Base-by-base conservation (phyloP, 108 stramenopile species). In the Cyclotella cryptica region DNA sequence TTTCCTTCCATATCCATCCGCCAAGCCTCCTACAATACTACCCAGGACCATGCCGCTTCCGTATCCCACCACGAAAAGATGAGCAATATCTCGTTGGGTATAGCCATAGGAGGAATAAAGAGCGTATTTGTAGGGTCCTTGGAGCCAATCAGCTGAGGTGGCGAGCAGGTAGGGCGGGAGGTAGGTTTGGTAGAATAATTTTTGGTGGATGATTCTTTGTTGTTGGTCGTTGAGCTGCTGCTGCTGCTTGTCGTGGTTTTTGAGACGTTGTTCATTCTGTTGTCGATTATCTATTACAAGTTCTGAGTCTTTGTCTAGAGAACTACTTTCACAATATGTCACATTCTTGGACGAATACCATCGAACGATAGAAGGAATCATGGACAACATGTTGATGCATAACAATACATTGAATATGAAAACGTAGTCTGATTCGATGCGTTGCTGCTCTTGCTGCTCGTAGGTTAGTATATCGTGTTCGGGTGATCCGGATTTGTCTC, bases 41-140 rank as follows among this genome's bases (percentile, higher is more conserved):
- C 93, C 93, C 11, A 93, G 76, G 26, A 94, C 53, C 88, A 84
- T 86, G 43, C 86, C 83, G 27, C 84, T 86, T 19, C 93, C 93
- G 79, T 94, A 95, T 14, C 94, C 96, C 0, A 87, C 93, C 0
- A 93, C 94, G 81, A 94, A 96, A 1, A 96, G 86, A 54, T 89
- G 83, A 24, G 94, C 94, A 80, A 97, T 97, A 22, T 92, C 87
- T 28, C 86, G 84, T 71, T 95, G 88, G 21, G 81, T 64, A 74
- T 92, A 98, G 24, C 96, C 96, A 72, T 96, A 96, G 26, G 89
- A 78, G 28, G 82, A 84, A 78, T 99, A 99, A n/a, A 99, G 93
- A 0, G 97, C 97, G 84, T 99, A 99, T 53, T 98, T 96, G 84
- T 98, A 97, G 10, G 99, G 98, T 22, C 99, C 99, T 83, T 99